These are phyloP conservation scores for Fusarium duplospermum DNA, from an alignment of 2,329 filamentous ascomycete species.

Conservation along the genomic window DNA sequence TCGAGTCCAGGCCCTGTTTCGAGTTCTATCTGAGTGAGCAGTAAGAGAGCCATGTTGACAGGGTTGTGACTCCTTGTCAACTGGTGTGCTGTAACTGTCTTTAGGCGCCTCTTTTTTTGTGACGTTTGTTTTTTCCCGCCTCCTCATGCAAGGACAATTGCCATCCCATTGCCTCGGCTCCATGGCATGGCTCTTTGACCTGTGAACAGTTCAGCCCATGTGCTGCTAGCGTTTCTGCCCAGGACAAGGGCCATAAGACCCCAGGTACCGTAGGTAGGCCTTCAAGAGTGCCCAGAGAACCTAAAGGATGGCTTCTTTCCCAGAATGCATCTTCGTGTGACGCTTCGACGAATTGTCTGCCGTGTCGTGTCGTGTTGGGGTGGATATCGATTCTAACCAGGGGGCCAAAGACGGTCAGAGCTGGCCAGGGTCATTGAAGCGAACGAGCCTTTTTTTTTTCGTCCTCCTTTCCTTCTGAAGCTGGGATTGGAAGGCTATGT, in stretches of 20 bases:
- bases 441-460: conserved; percentile 19
- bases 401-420: conserved; percentile 6
- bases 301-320: not conserved
- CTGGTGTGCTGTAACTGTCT: not conserved
- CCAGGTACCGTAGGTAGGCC: not conserved
- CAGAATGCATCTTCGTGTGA: not conserved
- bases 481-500: not conserved
- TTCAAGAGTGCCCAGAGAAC: not conserved
- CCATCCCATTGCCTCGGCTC: not conserved
- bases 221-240: conserved; percentile 4
- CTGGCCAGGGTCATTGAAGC: conserved; percentile 16
- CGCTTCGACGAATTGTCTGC: not conserved
- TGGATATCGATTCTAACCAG: not conserved
- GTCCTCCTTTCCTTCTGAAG: conserved; percentile 3
- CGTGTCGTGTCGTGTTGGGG: not conserved
- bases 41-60: conserved; percentile 18
- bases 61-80: conserved; percentile 26
- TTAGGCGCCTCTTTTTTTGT: not conserved
- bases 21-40: conserved; percentile 23
- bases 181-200: conserved; percentile 7
- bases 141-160: conserved; percentile 6
- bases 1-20: conserved; percentile 6
- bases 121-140: conserved; percentile 10
- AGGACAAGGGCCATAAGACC: not conserved
- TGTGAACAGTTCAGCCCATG: conserved; percentile 7